phyloP scores from a whole-genome alignment of 2,329 filamentous ascomycete genomes.

The Ascochyta pisi region DNA sequence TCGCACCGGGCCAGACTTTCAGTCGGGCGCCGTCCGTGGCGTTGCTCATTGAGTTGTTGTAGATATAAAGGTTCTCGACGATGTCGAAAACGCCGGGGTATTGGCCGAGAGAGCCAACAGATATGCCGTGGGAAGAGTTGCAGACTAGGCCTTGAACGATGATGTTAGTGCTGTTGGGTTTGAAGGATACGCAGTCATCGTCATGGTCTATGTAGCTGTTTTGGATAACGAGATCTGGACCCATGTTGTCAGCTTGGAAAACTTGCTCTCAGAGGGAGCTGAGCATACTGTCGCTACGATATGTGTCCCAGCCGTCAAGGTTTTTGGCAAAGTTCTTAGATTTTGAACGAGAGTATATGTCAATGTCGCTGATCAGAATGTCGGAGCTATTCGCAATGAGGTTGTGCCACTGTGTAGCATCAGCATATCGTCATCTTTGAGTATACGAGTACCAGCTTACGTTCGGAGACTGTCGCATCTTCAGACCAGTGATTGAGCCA shows the following conservation, averaged over 20 bases:
- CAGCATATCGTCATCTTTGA: no score
- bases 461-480: slow-evolving; percentile 50
- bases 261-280: not conserved
- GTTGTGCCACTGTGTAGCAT: slow-evolving; percentile 63
- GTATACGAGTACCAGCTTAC: slow-evolving; percentile 49
- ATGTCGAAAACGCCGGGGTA: slow-evolving; percentile 70
- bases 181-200: slow-evolving; percentile 76
- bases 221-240: slow-evolving; percentile 66
- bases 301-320: slow-evolving; percentile 69
- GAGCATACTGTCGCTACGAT: slow-evolving; percentile 57
- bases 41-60: slow-evolving; percentile 49
- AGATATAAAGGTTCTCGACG: slow-evolving; percentile 67
- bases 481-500: not conserved
- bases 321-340: slow-evolving; percentile 66
- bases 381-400: slow-evolving; percentile 71
- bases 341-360: slow-evolving; percentile 62
- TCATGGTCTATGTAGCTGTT: slow-evolving; percentile 69
- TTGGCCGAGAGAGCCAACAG: slow-evolving; percentile 72
- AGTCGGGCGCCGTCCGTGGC: slow-evolving; percentile 69
- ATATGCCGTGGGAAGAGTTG: slow-evolving; percentile 74
- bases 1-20: slow-evolving; percentile 71
- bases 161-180: slow-evolving; percentile 74
- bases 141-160: slow-evolving; percentile 71
- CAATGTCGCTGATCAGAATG: slow-evolving; percentile 68
- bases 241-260: not conserved